These are phyloP conservation scores for Arthrocladium fulminans DNA, from an alignment of 2,329 filamentous ascomycete genomes.

Conservation along the genomic window DNA sequence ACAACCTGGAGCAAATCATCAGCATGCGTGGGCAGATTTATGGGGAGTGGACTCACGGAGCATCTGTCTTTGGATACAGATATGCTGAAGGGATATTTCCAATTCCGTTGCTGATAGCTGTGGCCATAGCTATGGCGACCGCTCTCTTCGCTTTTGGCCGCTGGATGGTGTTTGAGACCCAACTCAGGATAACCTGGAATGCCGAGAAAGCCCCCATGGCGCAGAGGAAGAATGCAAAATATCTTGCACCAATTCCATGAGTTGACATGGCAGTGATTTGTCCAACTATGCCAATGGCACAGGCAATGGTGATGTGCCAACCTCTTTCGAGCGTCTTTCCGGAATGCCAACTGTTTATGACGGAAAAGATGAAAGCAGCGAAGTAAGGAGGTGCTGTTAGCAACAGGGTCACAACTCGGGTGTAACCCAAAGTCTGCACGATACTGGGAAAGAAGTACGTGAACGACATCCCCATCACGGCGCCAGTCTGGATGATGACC, in stretches of 20 bases:
- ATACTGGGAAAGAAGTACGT: slow-evolving; percentile 20
- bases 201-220: slow-evolving; percentile 34
- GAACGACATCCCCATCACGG: neutral
- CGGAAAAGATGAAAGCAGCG: slow-evolving; percentile 51
- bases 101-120: slow-evolving; percentile 55
- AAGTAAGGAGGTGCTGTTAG: slow-evolving; percentile 26
- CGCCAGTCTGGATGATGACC: slow-evolving; percentile 37
- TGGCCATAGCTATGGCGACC: slow-evolving; percentile 64
- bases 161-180: slow-evolving; percentile 68
- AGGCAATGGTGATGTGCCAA: slow-evolving; percentile 46
- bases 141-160: slow-evolving; percentile 66
- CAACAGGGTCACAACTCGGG: slow-evolving; percentile 40
- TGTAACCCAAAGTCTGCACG: slow-evolving; percentile 28
- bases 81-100: slow-evolving; percentile 9
- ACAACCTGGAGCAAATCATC: neutral
- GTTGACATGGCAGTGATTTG: slow-evolving; percentile 62
- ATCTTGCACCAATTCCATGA: slow-evolving; percentile 50
- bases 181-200: slow-evolving; percentile 59
- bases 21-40: neutral
- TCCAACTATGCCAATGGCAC: slow-evolving; percentile 46
- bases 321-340: slow-evolving; percentile 64
- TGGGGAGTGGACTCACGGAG: neutral
- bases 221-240: slow-evolving; percentile 66
- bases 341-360: slow-evolving; percentile 60
- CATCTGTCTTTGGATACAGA: slow-evolving; percentile 2